phyloP scores from a whole-genome alignment of 805 yeast species.

The Metschnikowia vanudenii region DNA sequence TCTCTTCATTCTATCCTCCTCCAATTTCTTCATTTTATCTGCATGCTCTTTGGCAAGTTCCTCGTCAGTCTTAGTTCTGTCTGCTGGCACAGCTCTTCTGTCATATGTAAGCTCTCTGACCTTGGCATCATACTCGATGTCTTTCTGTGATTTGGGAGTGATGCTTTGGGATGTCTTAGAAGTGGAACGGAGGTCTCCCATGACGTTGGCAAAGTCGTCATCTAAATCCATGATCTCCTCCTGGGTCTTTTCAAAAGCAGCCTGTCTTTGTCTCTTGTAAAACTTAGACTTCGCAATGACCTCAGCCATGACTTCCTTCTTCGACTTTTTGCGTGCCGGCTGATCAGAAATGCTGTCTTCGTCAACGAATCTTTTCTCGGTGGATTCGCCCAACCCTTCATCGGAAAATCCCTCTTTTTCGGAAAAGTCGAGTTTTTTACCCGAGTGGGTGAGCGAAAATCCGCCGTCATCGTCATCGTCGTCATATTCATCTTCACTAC shows the following conservation, averaged over 20 bases:
- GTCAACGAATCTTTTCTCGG: constrained; percentile 34
- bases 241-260: constrained; percentile 56
- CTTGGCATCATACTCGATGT: constrained; percentile 59
- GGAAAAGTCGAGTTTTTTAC: constrained; percentile 61
- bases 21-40: constrained; percentile 59
- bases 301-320: constrained; percentile 84
- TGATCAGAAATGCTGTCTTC: constrained; percentile 32
- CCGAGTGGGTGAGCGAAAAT: constrained; percentile 71
- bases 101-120: constrained; percentile 68
- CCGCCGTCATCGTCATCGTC: constrained; percentile 44
- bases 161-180: constrained; percentile 17
- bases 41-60: constrained; percentile 60
- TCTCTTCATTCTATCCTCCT: constrained; percentile 66
- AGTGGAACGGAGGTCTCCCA: constrained; percentile 48
- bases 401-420: constrained; percentile 37
- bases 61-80: constrained; percentile 75
- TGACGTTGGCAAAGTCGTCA: constrained; percentile 68
- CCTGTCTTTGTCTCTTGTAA: constrained; percentile 73
- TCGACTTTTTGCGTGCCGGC: constrained; percentile 66
- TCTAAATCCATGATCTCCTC: constrained; percentile 66
- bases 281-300: constrained; percentile 79
- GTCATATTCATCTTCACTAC: constrained; percentile 71
- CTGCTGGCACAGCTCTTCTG: constrained; percentile 77
- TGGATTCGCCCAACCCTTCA: constrained; percentile 25
- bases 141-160: constrained; percentile 40